A percentile compares a stretch with the other conserved stretches of the same genome.
phyloP scores from a whole-genome alignment of 2,329 filamentous ascomycete species.

The Furcasterigmium furcatum region DNA sequence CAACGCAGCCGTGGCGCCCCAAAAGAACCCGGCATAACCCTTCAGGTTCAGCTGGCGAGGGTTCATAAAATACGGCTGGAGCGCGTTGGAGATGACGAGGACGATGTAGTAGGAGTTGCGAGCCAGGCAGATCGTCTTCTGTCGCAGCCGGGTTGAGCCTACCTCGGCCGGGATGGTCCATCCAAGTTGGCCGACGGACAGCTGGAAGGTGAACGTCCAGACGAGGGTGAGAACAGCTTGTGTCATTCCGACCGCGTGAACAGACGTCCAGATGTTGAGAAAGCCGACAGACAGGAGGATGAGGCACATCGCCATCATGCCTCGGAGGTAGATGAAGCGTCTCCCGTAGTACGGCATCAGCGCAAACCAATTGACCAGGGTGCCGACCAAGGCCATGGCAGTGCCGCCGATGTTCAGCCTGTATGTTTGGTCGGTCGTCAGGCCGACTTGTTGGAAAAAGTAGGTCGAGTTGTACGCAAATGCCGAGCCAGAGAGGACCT shows the following conservation, averaged over 20 bases:
- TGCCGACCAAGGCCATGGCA: constrained; percentile 34
- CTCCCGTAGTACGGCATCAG: constrained; percentile 36
- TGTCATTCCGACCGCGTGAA: constrained; percentile 26
- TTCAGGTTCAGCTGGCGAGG: constrained; percentile 22
- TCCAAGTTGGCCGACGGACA: constrained; percentile 28
- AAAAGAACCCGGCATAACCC: constrained; percentile 34
- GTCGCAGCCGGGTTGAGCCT: constrained; percentile 26
- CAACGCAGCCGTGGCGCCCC: constrained; percentile 29
- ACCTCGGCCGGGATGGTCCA: constrained; percentile 29
- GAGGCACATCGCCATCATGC: constrained; percentile 31
- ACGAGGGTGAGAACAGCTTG: constrained; percentile 22
- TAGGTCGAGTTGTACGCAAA: constrained; percentile 31
- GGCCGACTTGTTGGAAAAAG: constrained; percentile 29
- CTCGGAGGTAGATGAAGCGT: constrained; percentile 33
- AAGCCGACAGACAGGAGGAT: constrained; percentile 33
- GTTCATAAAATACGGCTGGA: constrained; percentile 14
- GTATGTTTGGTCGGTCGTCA: constrained; percentile 18
- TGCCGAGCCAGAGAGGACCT: constrained; percentile 22
- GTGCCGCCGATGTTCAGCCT: constrained; percentile 25
- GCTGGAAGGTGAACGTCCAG: constrained; percentile 21
- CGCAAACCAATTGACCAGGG: constrained; percentile 34
- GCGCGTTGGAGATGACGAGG: constrained; percentile 16
- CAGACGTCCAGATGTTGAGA: constrained; percentile 32
- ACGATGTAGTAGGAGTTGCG: constrained; percentile 23
- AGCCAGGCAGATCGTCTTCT: constrained; percentile 25